These are phyloP conservation scores for Geranium rotundifolium DNA, from an alignment of 345 rosid species.

Conservation along the genomic window DNA sequence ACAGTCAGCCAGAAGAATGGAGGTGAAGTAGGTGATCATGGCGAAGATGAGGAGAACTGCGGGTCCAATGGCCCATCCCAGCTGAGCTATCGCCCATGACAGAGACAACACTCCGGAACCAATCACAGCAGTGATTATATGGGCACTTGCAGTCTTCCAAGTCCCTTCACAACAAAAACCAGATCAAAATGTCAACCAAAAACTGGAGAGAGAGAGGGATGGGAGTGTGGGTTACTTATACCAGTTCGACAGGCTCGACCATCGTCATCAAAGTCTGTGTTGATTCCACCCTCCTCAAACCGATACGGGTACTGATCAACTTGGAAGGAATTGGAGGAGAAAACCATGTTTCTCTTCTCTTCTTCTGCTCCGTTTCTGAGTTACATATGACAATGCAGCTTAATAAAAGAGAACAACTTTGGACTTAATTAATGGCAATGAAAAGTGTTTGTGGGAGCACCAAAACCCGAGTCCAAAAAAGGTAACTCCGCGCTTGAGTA, in stretches of 20 bases:
- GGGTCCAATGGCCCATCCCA: conserved; percentile 82
- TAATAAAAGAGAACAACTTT: too few species aligned
- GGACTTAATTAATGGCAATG: too few species aligned
- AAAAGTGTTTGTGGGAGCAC: too few species aligned
- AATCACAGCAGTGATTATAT: conserved; percentile 86
- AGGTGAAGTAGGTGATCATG: conserved; percentile 64
- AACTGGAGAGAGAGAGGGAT: too few species aligned
- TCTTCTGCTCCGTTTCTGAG: neutral
- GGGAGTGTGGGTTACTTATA: conserved; percentile 4
- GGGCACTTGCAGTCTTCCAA: conserved; percentile 73
- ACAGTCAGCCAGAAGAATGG: conserved; percentile 63
- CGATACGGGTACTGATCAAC: neutral
- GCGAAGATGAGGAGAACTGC: conserved; percentile 60
- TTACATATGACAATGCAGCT: neutral
- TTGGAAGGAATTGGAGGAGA: neutral
- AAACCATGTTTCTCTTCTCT: neutral
- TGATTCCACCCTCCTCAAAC: neutral
- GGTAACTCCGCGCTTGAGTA: too few species aligned
- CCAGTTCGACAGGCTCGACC: conserved; percentile 68
- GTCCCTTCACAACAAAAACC: conserved; percentile 36
- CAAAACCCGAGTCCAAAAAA: too few species aligned
- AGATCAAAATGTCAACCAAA: too few species aligned
- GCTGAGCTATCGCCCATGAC: conserved; percentile 83
- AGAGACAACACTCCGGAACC: conserved; percentile 81
- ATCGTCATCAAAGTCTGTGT: conserved; percentile 57